Base-by-base conservation (phyloP, 164 flowering plant genomes). In the Piper longum region DNA sequence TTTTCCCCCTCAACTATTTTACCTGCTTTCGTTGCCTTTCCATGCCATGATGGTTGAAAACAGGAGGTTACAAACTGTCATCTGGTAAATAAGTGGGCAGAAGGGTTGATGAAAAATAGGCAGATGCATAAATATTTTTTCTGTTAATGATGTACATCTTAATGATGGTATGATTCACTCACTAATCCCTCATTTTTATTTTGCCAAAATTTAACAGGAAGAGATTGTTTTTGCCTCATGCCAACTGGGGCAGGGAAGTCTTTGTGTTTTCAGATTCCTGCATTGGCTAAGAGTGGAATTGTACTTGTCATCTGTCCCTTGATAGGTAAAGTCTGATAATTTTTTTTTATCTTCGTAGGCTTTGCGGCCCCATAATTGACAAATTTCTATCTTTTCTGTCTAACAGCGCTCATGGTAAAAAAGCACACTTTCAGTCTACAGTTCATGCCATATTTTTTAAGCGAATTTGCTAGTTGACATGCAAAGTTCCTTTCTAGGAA, bases 241-340 rank as follows among this genome's bases (percentile, higher is more conserved):
- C 95, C 98, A 61, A 92, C 98, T 54, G 96, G 98, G 54, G 96
- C 95, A 64, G 98, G 96, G 48, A 92, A 92, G 75, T 92, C 98
- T 3, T 78, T 89, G 82, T 92, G 98, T 69, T 89, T 81, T 71
- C 98, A 92, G 76, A 85, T 89, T 55, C 96, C 98, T 59, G 93
- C 96, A 26, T 62, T 92, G 63, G 87, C 84, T 2, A 83, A 81
- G 71, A 16, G 74, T 0, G 95, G 98, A 68, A 77, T 89, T 41
- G 93, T 85, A 72, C 95, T 92, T 63, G 96, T 92, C 69, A 95
- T 92, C 64, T 81, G 86, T 68, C 98, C 96, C 62, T 78, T 89
- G 67, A 87, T 92, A 78, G 96, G 98, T 91, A 78, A 72, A 71
- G 65, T 43, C 16, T 64, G 54, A 62, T 65, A 44, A 13, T 61